A percentile compares a stretch with the other conserved stretches of the same genome.
phyloP scores from a whole-genome alignment of 768 basidiomycete genomes.

The Rhizopogon rudus region DNA sequence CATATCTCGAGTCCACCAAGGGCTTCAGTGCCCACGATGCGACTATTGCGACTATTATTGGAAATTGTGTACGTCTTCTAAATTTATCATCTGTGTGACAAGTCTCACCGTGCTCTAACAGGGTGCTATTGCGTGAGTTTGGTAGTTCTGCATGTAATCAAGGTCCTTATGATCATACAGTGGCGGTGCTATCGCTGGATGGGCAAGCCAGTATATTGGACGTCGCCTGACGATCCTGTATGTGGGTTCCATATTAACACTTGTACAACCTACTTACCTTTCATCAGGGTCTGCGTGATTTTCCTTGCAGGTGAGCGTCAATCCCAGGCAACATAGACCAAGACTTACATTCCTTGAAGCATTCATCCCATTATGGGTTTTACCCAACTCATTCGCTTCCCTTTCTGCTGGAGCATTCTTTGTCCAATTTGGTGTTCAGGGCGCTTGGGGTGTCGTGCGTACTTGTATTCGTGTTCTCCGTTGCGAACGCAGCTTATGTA shows the following conservation, averaged over 20 bases:
- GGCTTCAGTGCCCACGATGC: slow-evolving; percentile 51
- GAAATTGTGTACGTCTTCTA: slow-evolving; percentile 48
- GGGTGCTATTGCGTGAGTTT: slow-evolving; percentile 41
- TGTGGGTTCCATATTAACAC: not conserved
- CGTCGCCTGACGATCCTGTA: slow-evolving; percentile 75
- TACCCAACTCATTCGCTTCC: slow-evolving; percentile 61
- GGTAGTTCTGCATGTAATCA: slow-evolving; percentile 7
- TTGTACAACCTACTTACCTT: not conserved
- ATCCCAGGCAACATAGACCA: not conserved
- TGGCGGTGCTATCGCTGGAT: slow-evolving; percentile 73
- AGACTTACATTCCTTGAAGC: slow-evolving; percentile 13
- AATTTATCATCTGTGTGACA: not conserved
- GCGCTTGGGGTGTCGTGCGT: slow-evolving; percentile 83
- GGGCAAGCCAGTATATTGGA: slow-evolving; percentile 69
- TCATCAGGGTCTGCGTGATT: slow-evolving; percentile 45
- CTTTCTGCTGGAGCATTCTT: slow-evolving; percentile 85
- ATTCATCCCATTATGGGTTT: slow-evolving; percentile 80
- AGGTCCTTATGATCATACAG: slow-evolving; percentile 18
- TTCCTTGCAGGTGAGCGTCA: slow-evolving; percentile 38
- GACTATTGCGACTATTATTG: slow-evolving; percentile 78
- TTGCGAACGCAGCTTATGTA: not conserved
- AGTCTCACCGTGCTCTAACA: slow-evolving; percentile 7
- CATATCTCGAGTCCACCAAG: slow-evolving; percentile 63
- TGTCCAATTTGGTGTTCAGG: slow-evolving; percentile 85
- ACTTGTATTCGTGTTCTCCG: slow-evolving; percentile 17